A percentile compares a stretch with the other conserved stretches of the same genome.
These are phyloP conservation scores for Ustilago lituana DNA, from an alignment of 1,284 basidiomycete genomes.

Conservation along the genomic window DNA sequence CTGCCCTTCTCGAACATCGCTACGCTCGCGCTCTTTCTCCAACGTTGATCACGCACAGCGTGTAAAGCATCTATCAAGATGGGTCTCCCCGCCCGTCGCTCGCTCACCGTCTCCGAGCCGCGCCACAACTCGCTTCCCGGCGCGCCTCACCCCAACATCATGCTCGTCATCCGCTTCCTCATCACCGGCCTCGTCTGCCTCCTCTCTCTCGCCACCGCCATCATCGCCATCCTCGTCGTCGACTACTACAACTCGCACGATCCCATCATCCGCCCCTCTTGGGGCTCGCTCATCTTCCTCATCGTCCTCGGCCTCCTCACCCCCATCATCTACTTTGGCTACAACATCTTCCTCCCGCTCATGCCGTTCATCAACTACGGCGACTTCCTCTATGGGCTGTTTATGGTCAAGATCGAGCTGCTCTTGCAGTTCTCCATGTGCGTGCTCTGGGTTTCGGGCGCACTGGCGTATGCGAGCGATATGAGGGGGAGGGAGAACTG, in stretches of 20 bases:
- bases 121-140: conserved; percentile 30
- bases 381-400: conserved; percentile 62
- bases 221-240: conserved; percentile 63
- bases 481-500: conserved; percentile 67
- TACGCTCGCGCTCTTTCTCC: not conserved
- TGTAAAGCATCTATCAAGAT: conserved; percentile 25
- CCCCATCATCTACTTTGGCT: conserved; percentile 66
- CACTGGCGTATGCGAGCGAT: conserved; percentile 66
- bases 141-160: conserved; percentile 60
- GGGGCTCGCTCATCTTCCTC: conserved; percentile 68
- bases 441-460: conserved; percentile 67
- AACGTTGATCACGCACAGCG: not conserved
- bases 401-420: conserved; percentile 67
- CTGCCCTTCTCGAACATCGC: too few relatives aligned
- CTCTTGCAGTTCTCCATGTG: conserved; percentile 65
- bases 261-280: conserved; percentile 67
- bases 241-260: conserved; percentile 67
- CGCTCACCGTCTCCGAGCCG: conserved; percentile 53
- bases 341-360: conserved; percentile 66
- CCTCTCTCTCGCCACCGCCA: conserved; percentile 58
- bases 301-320: conserved; percentile 67
- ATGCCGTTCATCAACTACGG: conserved; percentile 65
- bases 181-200: conserved; percentile 61
- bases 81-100: conserved; percentile 60
- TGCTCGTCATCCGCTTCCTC: conserved; percentile 61